Conservation (phyloP, 1,284 basidiomycete genomes). For the Heterobasidion parviporum region DNA sequence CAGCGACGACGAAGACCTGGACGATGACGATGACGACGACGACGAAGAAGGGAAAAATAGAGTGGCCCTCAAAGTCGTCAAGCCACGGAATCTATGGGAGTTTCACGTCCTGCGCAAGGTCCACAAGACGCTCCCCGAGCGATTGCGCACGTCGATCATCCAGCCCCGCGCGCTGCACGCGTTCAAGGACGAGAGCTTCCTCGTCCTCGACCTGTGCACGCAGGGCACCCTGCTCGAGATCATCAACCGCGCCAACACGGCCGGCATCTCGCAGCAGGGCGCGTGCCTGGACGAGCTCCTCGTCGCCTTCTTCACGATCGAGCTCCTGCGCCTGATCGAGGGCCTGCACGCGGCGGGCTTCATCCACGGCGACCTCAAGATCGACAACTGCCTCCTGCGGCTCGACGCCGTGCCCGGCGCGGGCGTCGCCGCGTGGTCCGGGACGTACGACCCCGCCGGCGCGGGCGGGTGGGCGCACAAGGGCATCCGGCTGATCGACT, state of each 20-base stretch:
- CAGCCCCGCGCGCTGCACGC: constrained; percentile 70
- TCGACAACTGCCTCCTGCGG: constrained; percentile 95
- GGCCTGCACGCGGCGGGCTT: constrained; percentile 76
- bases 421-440: constrained; percentile 63
- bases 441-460: constrained; percentile 70
- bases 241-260: constrained; percentile 75
- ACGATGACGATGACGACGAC: constrained; percentile 47
- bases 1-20: constrained; percentile 33
- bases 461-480: constrained; percentile 80
- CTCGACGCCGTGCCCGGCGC: constrained; percentile 72
- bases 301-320: constrained; percentile 92
- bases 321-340: constrained; percentile 81
- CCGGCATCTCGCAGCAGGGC: constrained; percentile 68
- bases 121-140: constrained; percentile 52
- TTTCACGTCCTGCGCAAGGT: constrained; percentile 81
- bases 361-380: constrained; percentile 98
- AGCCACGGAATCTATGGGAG: constrained; percentile 89
- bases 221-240: constrained; percentile 93
- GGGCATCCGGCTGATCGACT: constrained; percentile 93
- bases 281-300: constrained; percentile 89
- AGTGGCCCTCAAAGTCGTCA: constrained; percentile 90
- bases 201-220: constrained; percentile 81
- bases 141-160: constrained; percentile 61
- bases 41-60: constrained; percentile 56
- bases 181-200: constrained; percentile 85